Conservation (phyloP, 1,284 basidiomycete genomes). For the Trametes sp. region DNA sequence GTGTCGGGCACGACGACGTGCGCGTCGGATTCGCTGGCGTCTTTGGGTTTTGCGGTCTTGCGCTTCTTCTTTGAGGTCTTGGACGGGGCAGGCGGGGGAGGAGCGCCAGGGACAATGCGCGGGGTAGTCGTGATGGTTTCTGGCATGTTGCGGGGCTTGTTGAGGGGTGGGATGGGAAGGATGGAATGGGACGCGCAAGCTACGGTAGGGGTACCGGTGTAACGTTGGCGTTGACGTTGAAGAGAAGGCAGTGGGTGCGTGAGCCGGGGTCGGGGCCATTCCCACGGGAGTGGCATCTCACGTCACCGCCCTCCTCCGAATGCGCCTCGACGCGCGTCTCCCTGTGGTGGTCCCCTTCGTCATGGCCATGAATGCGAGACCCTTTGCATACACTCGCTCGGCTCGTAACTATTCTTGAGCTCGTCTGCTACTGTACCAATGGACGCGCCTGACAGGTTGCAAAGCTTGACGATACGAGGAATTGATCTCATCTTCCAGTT, state of each 20-base stretch:
- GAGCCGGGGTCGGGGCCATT: conserved; percentile 27
- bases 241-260: background rate
- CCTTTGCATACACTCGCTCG: too few species aligned
- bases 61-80: conserved; percentile 78
- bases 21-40: conserved; percentile 31
- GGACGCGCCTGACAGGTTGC: too few species aligned
- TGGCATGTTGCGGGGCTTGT: conserved; percentile 47
- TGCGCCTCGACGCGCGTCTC: background rate
- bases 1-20: conserved; percentile 50
- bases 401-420: too few species aligned
- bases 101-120: conserved; percentile 78
- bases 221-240: conserved; percentile 22
- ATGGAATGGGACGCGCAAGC: conserved; percentile 12
- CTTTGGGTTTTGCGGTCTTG: conserved; percentile 49
- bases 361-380: too few species aligned
- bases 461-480: too few species aligned
- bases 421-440: too few species aligned
- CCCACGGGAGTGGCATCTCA: conserved; percentile 27
- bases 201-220: conserved; percentile 10
- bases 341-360: too few species aligned
- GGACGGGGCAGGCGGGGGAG: conserved; percentile 59
- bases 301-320: conserved; percentile 15
- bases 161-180: conserved; percentile 8
- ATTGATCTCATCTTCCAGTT: background rate
- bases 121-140: conserved; percentile 48